Conservation (phyloP, 495 filamentous ascomycete species). For the Penicillium coffeae region DNA sequence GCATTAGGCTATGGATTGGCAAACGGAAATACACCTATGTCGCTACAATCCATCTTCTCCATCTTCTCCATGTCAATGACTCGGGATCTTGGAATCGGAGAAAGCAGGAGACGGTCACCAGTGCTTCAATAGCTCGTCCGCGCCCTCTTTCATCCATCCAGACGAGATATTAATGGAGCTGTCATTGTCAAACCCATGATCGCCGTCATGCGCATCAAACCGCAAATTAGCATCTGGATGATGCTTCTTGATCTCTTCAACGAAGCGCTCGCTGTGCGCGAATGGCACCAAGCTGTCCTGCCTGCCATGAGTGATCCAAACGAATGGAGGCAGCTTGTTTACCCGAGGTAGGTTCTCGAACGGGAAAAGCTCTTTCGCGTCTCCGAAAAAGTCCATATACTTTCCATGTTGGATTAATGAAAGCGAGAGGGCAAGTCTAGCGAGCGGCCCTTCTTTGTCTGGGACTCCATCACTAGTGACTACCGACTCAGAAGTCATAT, state of each 20-base stretch:
- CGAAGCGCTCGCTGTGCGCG: slow-evolving; percentile 1
- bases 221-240: slow-evolving; percentile 3
- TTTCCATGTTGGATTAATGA: slow-evolving; percentile 16
- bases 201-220: slow-evolving; percentile 8
- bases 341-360: slow-evolving; percentile 8
- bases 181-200: slow-evolving; percentile 20
- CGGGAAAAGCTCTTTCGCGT: slow-evolving; percentile 6
- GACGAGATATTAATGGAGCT: slow-evolving; percentile 2
- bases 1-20: not conserved
- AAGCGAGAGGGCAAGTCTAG: slow-evolving; percentile 9
- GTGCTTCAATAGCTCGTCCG: slow-evolving; percentile 1
- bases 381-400: slow-evolving; percentile 14
- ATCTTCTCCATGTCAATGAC: not conserved
- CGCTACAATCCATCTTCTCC: too few relatives aligned
- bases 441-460: not conserved
- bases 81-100: not conserved
- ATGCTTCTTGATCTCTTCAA: slow-evolving; percentile 3
- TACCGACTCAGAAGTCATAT: not conserved
- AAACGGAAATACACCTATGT: too few relatives aligned
- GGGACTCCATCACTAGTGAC: slow-evolving; percentile 2
- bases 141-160: slow-evolving; percentile 12
- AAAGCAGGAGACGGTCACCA: slow-evolving; percentile 2
- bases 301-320: slow-evolving; percentile 18
- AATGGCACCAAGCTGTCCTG: slow-evolving; percentile 19
- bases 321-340: slow-evolving; percentile 1